Base-by-base conservation (phyloP, 139 green algal species). In the Penium margaritaceum region DNA sequence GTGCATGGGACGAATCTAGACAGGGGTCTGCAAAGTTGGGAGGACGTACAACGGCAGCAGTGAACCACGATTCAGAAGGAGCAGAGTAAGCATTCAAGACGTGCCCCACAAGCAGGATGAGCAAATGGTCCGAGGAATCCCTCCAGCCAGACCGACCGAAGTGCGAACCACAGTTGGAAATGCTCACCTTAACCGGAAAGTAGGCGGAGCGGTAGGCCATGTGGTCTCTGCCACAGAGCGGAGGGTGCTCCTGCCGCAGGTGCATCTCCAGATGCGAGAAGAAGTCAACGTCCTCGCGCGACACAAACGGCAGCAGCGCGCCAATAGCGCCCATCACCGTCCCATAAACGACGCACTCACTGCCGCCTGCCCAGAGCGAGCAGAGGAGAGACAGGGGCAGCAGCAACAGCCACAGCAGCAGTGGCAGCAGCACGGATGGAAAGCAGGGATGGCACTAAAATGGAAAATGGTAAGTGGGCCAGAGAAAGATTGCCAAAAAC, bases 211-310 rank as follows among this genome's bases (percentile, higher is more conserved):
- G 83, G 86, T 86, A 98, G 14, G 84, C 83, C 74, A 96, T 84
- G 87, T 98, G 93, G 83, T 99, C 94, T 14, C 92, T 72, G 2
- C 94, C 94, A 46, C 84, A 83, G 67, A 99, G 83, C 17, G 94
- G 92, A 2, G 91, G 88, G 66, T 89, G 54, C 80, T 97, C 92
- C 85, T 84, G 78, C 15, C 94, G 88, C 87, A 99, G 70, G 88
- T 99, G 92, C 92, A 99, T 96, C 86, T 99, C 94, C 63, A 99
- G 86, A 78, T 96, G 90, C 36, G 83, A 81, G 87, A 97, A 97
- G 79, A 99, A 98, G 82, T 99, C 94, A 5, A 90, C 85, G 71
- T 98, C 91, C 83, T 96, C 91, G 21, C 75, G 67, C 2, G 62
- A 74, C 15, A 81, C 77, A 77, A 98, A 95, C 61, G 94, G 92